These are phyloP conservation scores for Taphrina populina DNA, from an alignment of 1,139 yeast genomes.

Conservation along the genomic window DNA sequence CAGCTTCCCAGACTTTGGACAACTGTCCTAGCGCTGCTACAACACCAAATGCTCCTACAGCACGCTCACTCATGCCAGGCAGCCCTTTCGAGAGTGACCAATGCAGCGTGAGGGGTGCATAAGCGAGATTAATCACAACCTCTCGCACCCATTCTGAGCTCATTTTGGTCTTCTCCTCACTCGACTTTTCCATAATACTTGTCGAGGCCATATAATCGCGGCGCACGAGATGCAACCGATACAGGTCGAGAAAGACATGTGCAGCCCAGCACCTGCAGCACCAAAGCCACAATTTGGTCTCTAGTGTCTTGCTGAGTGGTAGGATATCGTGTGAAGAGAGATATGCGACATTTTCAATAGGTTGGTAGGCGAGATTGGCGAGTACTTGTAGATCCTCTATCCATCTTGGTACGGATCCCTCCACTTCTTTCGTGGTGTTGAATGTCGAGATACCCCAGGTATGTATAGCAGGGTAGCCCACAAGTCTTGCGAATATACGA, in stretches of 20 bases:
- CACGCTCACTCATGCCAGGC: conserved; percentile 40
- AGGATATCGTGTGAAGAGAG: conserved; percentile 47
- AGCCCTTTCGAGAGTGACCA: conserved; percentile 50
- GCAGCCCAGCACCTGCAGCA: conserved; percentile 50
- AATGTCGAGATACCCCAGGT: conserved; percentile 26
- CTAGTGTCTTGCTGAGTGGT: conserved; percentile 41
- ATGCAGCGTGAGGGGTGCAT: conserved; percentile 50
- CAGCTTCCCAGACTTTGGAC: conserved; percentile 29
- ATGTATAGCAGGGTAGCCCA: conserved; percentile 27
- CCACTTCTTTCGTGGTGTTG: conserved; percentile 34
- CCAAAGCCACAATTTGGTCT: conserved; percentile 46
- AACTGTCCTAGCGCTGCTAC: conserved; percentile 42
- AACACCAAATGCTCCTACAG: conserved; percentile 48
- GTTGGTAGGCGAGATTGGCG: conserved; percentile 47
- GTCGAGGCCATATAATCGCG: conserved; percentile 16
- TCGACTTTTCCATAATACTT: conserved; percentile 32
- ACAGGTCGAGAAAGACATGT: conserved; percentile 47
- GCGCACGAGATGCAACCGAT: conserved; percentile 40
- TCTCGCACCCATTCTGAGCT: conserved; percentile 40
- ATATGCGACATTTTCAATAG: conserved; percentile 49
- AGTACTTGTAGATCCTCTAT: conserved; percentile 46
- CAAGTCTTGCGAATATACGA: conserved; percentile 28
- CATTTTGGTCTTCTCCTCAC: conserved; percentile 36
- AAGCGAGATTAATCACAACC: conserved; percentile 46
- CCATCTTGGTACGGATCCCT: conserved; percentile 41